Percentiles rank a stretch among this genome's conserved stretches.
Conservation (phyloP, 2,329 filamentous ascomycete genomes). For the Aureobasidium musti region DNA sequence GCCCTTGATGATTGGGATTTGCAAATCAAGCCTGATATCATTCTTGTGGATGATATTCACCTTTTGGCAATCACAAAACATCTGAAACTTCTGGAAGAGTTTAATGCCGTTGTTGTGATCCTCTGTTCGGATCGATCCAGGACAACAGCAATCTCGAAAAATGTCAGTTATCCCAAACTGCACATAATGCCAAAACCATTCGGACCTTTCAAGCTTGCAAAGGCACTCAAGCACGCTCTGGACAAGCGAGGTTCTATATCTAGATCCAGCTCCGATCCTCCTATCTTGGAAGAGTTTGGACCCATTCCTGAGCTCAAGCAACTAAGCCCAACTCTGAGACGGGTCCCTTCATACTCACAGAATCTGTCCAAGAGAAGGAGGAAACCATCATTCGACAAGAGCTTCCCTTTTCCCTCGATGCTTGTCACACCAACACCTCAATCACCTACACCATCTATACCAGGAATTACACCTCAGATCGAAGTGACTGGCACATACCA, state of each 20-base stretch:
- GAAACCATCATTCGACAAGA: background rate
- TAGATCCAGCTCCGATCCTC: background rate
- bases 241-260: background rate
- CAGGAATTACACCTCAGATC: slow-evolving; percentile 4
- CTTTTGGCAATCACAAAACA: slow-evolving; percentile 32
- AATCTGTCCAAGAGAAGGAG: background rate
- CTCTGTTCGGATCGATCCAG: slow-evolving; percentile 40
- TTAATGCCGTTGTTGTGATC: slow-evolving; percentile 38
- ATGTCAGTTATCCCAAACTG: slow-evolving; percentile 9
- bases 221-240: slow-evolving; percentile 24
- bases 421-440: background rate
- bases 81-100: slow-evolving; percentile 30
- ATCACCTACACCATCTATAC: background rate
- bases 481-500: slow-evolving; percentile 2
- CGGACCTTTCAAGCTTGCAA: slow-evolving; percentile 43
- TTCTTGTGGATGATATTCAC: slow-evolving; percentile 36
- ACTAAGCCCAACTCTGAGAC: background rate
- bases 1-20: slow-evolving; percentile 35
- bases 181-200: slow-evolving; percentile 35
- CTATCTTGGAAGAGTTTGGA: background rate
- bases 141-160: slow-evolving; percentile 9
- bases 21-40: slow-evolving; percentile 32
- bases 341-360: background rate
- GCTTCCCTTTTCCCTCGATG: slow-evolving; percentile 12
- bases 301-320: background rate